phyloP scores from a whole-genome alignment of 139 green algal species.

The Chlorella sp. region DNA sequence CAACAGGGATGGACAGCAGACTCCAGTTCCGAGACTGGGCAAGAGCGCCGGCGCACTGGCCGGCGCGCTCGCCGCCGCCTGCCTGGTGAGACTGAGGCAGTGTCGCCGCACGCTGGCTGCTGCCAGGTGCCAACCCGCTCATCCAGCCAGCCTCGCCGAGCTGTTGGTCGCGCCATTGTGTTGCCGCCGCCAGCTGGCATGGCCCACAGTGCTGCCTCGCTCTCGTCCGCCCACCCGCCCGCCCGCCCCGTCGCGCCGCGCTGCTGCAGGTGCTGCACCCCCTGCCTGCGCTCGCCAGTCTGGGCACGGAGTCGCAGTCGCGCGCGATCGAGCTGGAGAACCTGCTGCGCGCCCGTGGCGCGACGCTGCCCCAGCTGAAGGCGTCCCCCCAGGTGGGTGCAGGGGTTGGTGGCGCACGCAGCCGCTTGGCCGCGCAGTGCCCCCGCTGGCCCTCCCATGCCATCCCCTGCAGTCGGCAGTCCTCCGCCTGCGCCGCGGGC shows the following conservation, averaged over 20 bases:
- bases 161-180: neutral
- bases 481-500: no score
- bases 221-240: neutral
- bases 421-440: neutral
- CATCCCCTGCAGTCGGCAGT: no score
- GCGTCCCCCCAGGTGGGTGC: slow-evolving; percentile 23
- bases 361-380: slow-evolving; percentile 25
- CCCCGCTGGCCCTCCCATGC: no score
- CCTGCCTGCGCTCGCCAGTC: slow-evolving; percentile 6
- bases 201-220: neutral
- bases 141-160: no score
- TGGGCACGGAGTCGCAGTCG: neutral
- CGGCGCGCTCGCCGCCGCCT: slow-evolving; percentile 24
- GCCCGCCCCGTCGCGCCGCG: neutral
- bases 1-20: neutral
- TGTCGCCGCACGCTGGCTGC: neutral
- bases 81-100: slow-evolving; percentile 26
- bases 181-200: neutral
- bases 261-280: slow-evolving; percentile 14
- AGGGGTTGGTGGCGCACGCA: neutral
- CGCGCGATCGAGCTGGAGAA: slow-evolving; percentile 34
- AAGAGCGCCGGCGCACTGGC: slow-evolving; percentile 13
- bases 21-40: neutral
- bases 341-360: slow-evolving; percentile 25
- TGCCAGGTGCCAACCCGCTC: neutral